phyloP scores from a whole-genome alignment of 2,329 filamentous ascomycete genomes.

The Phyllosticta citriasiana region DNA sequence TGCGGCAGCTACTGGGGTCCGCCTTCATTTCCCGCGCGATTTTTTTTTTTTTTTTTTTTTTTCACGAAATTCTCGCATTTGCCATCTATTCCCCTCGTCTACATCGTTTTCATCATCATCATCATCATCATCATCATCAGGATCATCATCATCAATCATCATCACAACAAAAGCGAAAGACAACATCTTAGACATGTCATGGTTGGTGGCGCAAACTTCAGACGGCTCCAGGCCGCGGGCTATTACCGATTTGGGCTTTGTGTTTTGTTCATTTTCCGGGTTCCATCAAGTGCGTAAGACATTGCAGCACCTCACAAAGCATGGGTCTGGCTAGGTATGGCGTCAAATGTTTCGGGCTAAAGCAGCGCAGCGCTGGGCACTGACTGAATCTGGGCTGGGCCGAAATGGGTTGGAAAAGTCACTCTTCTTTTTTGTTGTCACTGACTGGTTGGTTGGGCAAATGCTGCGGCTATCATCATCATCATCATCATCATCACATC shows the following conservation, averaged over 20 bases:
- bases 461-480: not conserved
- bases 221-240: not conserved
- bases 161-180: not conserved
- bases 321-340: not conserved
- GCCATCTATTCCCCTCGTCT: too few species aligned
- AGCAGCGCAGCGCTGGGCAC: not conserved
- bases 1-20: conserved; percentile 2
- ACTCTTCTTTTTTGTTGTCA: not conserved
- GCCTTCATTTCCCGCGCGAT: conserved; percentile 1
- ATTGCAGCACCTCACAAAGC: not conserved
- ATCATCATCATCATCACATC: too few species aligned
- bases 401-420: not conserved
- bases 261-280: not conserved
- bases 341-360: not conserved
- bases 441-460: not conserved
- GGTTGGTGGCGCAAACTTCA: not conserved
- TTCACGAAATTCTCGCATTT: not conserved
- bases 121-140: too few species aligned
- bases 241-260: not conserved
- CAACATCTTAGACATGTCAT: not conserved
- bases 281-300: not conserved
- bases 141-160: not conserved
- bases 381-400: not conserved
- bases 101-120: too few species aligned
- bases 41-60: not conserved